Percentiles rank a stretch among this genome's conserved stretches.
These are phyloP conservation scores for Sisymbrium irio DNA, from an alignment of 345 rosid species.

Conservation along the genomic window DNA sequence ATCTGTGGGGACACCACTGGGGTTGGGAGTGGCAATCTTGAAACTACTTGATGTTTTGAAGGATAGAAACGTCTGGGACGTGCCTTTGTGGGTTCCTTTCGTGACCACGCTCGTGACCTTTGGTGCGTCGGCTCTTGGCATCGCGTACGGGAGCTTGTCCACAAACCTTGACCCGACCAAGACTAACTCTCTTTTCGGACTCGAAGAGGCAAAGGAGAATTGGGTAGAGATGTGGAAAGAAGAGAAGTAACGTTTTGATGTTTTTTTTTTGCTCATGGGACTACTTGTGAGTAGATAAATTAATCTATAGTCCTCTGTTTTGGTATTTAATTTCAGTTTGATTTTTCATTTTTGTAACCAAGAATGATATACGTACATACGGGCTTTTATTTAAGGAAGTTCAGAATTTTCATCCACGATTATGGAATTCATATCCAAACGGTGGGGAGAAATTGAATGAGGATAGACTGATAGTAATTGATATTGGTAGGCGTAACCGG, in stretches of 20 bases:
- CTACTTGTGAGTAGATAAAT: neutral
- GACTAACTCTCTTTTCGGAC: slow-evolving; percentile 61
- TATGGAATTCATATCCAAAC: neutral
- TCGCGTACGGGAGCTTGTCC: slow-evolving; percentile 80
- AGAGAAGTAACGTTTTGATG: slow-evolving; percentile 25
- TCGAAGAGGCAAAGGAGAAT: slow-evolving; percentile 59
- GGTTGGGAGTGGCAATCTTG: slow-evolving; percentile 41
- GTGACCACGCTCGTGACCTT: slow-evolving; percentile 52
- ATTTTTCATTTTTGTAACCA: neutral
- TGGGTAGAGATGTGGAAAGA: slow-evolving; percentile 89
- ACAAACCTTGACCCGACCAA: slow-evolving; percentile 62
- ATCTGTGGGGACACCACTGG: slow-evolving; percentile 49
- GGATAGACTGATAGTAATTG: neutral
- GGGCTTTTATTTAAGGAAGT: neutral
- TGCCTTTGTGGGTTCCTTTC: slow-evolving; percentile 65
- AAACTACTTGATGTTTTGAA: slow-evolving; percentile 35
- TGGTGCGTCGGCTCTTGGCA: slow-evolving; percentile 62
- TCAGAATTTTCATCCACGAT: neutral
- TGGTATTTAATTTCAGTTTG: neutral
- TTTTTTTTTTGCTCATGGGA: neutral
- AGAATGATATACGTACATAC: neutral
- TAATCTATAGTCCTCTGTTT: neutral
- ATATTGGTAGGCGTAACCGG: neutral
- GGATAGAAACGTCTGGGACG: slow-evolving; percentile 52
- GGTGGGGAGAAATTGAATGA: neutral